These are phyloP conservation scores for Stemphylium beticola DNA, from an alignment of 2,329 filamentous ascomycete genomes.

Conservation along the genomic window DNA sequence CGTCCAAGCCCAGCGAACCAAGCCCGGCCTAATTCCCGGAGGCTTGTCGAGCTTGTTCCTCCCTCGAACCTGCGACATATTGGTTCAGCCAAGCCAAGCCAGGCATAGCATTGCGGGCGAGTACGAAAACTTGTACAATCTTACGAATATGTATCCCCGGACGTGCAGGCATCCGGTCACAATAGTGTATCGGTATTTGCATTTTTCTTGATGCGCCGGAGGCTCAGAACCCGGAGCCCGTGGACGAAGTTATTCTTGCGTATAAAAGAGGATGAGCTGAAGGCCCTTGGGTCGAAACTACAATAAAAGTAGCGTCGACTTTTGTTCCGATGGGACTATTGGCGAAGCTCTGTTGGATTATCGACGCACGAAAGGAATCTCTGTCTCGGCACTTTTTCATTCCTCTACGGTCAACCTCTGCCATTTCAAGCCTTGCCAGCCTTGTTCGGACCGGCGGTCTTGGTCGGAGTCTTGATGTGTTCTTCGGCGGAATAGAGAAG, in stretches of 20 bases:
- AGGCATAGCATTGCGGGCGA: neutral
- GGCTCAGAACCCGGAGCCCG: neutral
- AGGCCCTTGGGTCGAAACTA: neutral
- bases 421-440: too few species aligned
- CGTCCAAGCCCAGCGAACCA: neutral
- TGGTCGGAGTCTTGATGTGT: too few species aligned
- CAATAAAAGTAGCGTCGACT: conserved; percentile 20
- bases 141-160: neutral
- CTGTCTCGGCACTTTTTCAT: conserved; percentile 19
- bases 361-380: conserved; percentile 22
- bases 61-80: neutral
- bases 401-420: conserved; percentile 18
- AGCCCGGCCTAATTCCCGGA: neutral
- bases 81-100: conserved; percentile 7
- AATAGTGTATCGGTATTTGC: neutral
- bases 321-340: neutral
- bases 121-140: neutral
- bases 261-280: conserved; percentile 4
- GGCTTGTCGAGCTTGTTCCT: neutral
- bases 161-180: neutral
- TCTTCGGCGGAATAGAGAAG: too few species aligned
- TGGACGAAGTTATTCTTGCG: neutral
- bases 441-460: too few species aligned
- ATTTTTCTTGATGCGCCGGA: neutral
- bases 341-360: conserved; percentile 35